Evolutionary conservation across 805 yeast species (phyloP).

Genomic region (Clavispora phyllophila): DNA sequence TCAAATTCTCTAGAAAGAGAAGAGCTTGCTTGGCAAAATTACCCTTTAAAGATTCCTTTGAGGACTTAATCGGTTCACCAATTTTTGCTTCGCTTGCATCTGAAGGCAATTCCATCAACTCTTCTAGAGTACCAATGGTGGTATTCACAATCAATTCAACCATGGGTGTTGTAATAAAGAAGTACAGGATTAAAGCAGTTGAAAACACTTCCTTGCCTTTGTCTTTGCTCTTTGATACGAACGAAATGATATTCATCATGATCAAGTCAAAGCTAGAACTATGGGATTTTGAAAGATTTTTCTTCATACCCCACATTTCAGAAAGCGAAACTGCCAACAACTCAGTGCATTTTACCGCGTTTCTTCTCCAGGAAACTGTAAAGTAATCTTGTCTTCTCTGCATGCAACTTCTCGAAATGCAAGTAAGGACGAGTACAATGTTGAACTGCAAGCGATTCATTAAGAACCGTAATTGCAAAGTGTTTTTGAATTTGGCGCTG

Average conservation of each 20-base stretch:
- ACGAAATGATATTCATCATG: slow-evolving; percentile 29
- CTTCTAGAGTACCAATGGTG: not conserved
- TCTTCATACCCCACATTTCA: not conserved
- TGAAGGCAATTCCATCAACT: not conserved
- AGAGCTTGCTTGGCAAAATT: slow-evolving; percentile 1
- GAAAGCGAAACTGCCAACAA: slow-evolving; percentile 16
- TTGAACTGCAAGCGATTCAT: slow-evolving; percentile 44
- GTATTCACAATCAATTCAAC: not conserved
- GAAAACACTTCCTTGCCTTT: slow-evolving; percentile 23
- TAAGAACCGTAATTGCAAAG: slow-evolving; percentile 51
- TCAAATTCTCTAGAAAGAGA: slow-evolving; percentile 2
- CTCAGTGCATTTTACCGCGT: slow-evolving; percentile 38
- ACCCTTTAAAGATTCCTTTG: slow-evolving; percentile 4
- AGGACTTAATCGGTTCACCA: slow-evolving; percentile 1
- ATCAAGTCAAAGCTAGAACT: slow-evolving; percentile 30
- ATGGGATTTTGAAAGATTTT: not conserved
- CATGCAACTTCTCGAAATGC: slow-evolving; percentile 42
- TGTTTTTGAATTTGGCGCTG: slow-evolving; percentile 58
- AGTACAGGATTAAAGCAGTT: slow-evolving; percentile 41
- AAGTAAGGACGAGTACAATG: slow-evolving; percentile 37
- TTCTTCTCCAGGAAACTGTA: slow-evolving; percentile 29
- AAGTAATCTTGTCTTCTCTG: slow-evolving; percentile 44
- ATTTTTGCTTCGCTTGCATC: not conserved
- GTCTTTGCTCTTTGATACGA: slow-evolving; percentile 19
- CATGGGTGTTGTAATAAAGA: slow-evolving; percentile 34